Evolutionary conservation across 2,329 filamentous ascomycete genomes (phyloP).

Genomic region (Fusarium tjaetaba): DNA sequence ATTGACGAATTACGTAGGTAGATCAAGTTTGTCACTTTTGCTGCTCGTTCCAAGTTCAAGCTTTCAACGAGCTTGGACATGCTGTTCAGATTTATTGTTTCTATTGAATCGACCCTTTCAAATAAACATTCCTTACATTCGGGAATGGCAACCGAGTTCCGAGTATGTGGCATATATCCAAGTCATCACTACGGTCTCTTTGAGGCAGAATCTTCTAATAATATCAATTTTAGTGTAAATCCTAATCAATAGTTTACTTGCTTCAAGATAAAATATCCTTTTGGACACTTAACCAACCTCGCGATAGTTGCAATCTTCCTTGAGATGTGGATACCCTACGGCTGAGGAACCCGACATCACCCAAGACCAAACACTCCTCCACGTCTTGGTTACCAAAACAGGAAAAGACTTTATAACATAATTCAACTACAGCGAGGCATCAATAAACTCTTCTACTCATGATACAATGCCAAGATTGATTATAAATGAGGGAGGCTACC

Average conservation of each 20-base stretch:
- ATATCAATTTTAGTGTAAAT: not conserved
- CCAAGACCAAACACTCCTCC: not conserved
- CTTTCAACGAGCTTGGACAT: not conserved
- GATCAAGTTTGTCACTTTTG: not conserved
- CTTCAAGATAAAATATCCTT: not conserved
- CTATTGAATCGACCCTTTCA: not conserved
- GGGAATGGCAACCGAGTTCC: not conserved
- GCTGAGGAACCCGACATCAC: not conserved
- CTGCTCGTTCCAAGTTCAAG: not conserved
- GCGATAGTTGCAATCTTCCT: not conserved
- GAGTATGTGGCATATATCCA: not conserved
- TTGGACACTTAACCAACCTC: not conserved
- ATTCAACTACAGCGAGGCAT: not conserved
- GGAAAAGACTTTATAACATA: not conserved
- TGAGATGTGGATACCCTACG: slow-evolving; percentile 4
- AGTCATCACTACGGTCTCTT: not conserved
- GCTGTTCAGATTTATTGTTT: not conserved
- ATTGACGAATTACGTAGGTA: not conserved
- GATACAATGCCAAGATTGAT: not conserved
- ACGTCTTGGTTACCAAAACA: not conserved
- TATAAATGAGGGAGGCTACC: not conserved
- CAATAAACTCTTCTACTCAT: not conserved
- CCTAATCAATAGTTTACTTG: not conserved
- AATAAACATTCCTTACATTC: not conserved
- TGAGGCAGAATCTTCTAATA: not conserved